Base-by-base conservation (phyloP, 2,329 filamentous ascomycete species). In the Colletotrichum godetiae region DNA sequence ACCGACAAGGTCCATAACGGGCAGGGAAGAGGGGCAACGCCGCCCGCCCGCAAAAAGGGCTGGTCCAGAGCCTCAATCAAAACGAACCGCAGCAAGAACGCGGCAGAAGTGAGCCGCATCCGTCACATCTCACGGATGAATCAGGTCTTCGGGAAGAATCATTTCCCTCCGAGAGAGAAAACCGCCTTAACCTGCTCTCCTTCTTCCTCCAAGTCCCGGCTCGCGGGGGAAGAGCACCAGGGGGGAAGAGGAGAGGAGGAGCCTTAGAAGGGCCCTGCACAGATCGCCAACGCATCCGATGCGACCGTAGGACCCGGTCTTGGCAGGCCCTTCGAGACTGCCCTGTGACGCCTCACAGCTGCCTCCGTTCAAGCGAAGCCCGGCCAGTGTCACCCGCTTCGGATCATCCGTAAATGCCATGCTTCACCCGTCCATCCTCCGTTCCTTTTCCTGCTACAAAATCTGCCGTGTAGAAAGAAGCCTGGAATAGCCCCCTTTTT, bases 281-380 rank as follows among this genome's bases (percentile, higher is more conserved):
- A 55, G 58, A 68, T 72, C 57, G 65, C 69, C 67, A 31, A 68
- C 65, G 31, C 65, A 62, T 62, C 58, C 42, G 68, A 58, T 58
- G 35, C 69, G 35, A 58, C 57, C 69, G 24, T 63, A 57, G 52
- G 58, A 68, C 69, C 69, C 58, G 52, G 65, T 57, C 65, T 68
- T 72, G 69, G 69, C 69, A 42, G 35, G 57, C 60, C n/a, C 65
- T 72, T 68, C 69, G 52, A 72, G 65, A 58, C 65, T 27, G 64
- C 69, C 52, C 58, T 72, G 69, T 68, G 35, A 72, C 68, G 56
- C 65, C 49, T 62, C 35, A 29, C 29, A n/a, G 49, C 19, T 27
- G 67, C 24, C 8, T 27, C 27, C 13, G 15, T 19, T 57, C 15
- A 56, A 27, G 29, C 24, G 27, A 10, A 11, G 19, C 27, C 27